phyloP scores from a whole-genome alignment of 1,139 yeast species.

The Pneumocystis jirovecii region DNA sequence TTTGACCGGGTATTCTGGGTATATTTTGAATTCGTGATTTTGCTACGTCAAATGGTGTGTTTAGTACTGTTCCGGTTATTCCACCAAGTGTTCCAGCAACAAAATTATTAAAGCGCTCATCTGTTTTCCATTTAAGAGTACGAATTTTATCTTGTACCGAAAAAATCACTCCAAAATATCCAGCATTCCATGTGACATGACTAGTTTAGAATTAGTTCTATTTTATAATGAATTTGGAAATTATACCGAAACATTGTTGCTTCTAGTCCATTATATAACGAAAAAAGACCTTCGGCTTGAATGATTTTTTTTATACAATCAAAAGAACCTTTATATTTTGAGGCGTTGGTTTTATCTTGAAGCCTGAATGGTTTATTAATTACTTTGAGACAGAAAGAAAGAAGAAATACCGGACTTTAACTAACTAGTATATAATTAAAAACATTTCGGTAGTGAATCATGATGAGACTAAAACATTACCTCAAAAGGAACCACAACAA shows the following conservation, averaged over 20 bases:
- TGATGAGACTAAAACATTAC: conserved; percentile 21
- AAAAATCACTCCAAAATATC: conserved; percentile 89
- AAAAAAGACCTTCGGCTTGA: conserved; percentile 59
- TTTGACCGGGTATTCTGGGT: conserved; percentile 44
- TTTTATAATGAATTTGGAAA: background rate
- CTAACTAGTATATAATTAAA: conserved; percentile 15
- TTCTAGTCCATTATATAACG: conserved; percentile 87
- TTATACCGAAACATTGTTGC: conserved; percentile 77
- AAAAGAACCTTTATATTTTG: conserved; percentile 62
- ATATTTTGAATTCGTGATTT: conserved; percentile 94
- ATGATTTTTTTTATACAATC: conserved; percentile 68
- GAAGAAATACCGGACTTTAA: conserved; percentile 23
- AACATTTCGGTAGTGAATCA: conserved; percentile 9
- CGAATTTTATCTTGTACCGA: conserved; percentile 74
- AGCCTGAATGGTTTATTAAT: conserved; percentile 40
- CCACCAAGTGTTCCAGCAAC: conserved; percentile 87
- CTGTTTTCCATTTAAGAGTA: conserved; percentile 48
- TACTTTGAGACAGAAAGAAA: background rate
- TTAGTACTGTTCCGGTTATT: conserved; percentile 80
- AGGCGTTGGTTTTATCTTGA: conserved; percentile 62
- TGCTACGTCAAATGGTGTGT: conserved; percentile 96
- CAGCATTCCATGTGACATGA: conserved; percentile 92
- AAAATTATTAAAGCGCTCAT: conserved; percentile 73
- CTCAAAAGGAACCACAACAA: conserved; percentile 89
- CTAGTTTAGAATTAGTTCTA: background rate